A percentile compares a stretch with the other conserved stretches of the same genome.
phyloP scores from a whole-genome alignment of 202 grass and related monocot genomes.

The Digitaria exilis region DNA sequence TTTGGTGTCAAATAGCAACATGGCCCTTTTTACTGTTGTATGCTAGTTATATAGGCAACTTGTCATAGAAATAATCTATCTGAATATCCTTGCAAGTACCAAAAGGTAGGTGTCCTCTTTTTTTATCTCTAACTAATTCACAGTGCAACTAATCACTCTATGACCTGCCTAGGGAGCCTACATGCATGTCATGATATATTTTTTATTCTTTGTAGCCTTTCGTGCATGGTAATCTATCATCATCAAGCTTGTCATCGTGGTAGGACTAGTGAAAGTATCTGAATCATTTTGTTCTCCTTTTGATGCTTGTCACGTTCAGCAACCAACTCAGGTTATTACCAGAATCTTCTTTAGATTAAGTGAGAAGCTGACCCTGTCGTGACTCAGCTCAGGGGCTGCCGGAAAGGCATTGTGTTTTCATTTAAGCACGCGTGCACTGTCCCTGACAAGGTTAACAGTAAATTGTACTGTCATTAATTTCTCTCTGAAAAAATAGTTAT shows the following conservation, averaged over 20 bases:
- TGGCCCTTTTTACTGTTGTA: background rate
- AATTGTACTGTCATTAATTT: background rate
- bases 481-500: background rate
- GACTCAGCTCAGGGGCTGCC: background rate
- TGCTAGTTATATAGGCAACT: background rate
- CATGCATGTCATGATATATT: background rate
- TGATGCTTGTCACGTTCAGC: background rate
- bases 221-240: background rate
- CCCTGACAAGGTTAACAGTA: background rate
- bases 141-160: background rate
- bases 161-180: background rate
- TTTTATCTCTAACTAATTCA: background rate
- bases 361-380: background rate
- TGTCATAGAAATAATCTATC: background rate
- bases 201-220: background rate
- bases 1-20: background rate
- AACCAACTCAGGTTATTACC: constrained; percentile 10
- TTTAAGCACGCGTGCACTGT: background rate
- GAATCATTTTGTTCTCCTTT: constrained; percentile 23
- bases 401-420: background rate
- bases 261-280: constrained; percentile 18
- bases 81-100: constrained; percentile 7
- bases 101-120: background rate
- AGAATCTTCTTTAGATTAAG: background rate
- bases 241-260: background rate